Evolutionary conservation across 768 basidiomycete species (phyloP), one percentile per base, ranked within the genome.

Genomic region (Lactifluus pinguis): DNA sequence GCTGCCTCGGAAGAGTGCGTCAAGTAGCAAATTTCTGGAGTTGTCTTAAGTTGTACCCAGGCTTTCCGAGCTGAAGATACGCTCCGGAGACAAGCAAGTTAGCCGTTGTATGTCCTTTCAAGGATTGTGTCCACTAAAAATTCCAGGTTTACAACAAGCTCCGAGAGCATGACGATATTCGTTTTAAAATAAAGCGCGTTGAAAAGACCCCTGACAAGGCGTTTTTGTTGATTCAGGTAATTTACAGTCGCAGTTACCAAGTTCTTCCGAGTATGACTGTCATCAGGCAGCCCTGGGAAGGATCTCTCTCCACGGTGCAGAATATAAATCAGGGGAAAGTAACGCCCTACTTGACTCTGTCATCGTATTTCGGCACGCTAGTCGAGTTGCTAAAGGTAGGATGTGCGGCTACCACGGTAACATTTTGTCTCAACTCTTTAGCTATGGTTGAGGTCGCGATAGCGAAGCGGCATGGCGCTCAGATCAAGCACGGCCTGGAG

Each of bases 381-480:
- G 78, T 19, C 81, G 95, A 14, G 86, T 98, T 62, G 82, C 83
- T 15, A 77, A 84, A 79, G 90, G 93, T 89, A 52, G 69, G 60
- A 52, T 7, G 6, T 32, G 17, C 32, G 15, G 15, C 48, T 29
- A 7, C 21, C 7, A 36, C 48, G 63, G 45, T 17, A 25, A 45
- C 30, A 29, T 29, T 19, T 25, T 41, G 34, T 11, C 45, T 42
- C 49, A 60, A 19, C 41, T 11, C 55, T 61, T 34, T 17, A 95
- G 93, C 86, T 29, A 75, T 91, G 36, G 83, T 89, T 6, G 90
- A 94, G 66, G 83, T 93, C 17, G 86, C 86, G 0, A 79, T 87
- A 38, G 76, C 79, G 36, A 83, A 82, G 64, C 76, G 79, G 64
- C 78, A 77, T 56, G 95, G 92, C 2, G 73, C 79, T 6, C 83